These are phyloP conservation scores for Globisporangium nodosum DNA, from an alignment of 352 stramenopile species.

Conservation along the genomic window DNA sequence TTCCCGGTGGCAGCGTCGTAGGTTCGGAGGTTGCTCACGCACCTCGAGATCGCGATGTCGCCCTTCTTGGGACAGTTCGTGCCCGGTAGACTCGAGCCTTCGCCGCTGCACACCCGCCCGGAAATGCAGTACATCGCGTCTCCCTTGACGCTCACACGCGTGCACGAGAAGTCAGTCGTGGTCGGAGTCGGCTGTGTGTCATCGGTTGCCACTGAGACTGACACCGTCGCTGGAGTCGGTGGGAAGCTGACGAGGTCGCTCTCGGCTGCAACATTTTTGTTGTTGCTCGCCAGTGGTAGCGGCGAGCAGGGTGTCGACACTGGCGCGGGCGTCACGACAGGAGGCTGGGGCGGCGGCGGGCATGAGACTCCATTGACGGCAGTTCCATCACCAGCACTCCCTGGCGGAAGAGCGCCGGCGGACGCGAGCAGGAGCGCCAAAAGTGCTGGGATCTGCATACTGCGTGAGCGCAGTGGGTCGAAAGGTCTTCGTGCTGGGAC, in stretches of 20 bases:
- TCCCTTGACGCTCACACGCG: conserved; percentile 25
- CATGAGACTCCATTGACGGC: neutral
- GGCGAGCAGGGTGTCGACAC: neutral
- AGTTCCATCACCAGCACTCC: neutral
- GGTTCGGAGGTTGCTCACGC: conserved; percentile 16
- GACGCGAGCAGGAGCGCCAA: conserved; percentile 1
- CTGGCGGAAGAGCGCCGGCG: neutral
- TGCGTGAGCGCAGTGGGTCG: neutral
- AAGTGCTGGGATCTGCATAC: conserved; percentile 5
- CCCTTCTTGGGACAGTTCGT: conserved; percentile 29
- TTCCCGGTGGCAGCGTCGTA: conserved; percentile 9
- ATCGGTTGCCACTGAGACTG: neutral
- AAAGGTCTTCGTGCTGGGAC: neutral
- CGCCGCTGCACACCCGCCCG: conserved; percentile 28
- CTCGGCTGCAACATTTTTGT: neutral
- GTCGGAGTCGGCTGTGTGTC: no score
- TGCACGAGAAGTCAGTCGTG: conserved; percentile 15
- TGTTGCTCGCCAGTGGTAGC: neutral
- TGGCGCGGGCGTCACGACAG: neutral
- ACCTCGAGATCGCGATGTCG: conserved; percentile 27
- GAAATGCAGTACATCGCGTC: conserved; percentile 45
- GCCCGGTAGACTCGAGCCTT: conserved; percentile 6
- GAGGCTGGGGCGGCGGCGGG: neutral
- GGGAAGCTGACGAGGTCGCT: neutral
- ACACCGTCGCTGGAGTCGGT: no score